phyloP scores from a whole-genome alignment of 306 rosid genomes.

The Cucumis cinereus region DNA sequence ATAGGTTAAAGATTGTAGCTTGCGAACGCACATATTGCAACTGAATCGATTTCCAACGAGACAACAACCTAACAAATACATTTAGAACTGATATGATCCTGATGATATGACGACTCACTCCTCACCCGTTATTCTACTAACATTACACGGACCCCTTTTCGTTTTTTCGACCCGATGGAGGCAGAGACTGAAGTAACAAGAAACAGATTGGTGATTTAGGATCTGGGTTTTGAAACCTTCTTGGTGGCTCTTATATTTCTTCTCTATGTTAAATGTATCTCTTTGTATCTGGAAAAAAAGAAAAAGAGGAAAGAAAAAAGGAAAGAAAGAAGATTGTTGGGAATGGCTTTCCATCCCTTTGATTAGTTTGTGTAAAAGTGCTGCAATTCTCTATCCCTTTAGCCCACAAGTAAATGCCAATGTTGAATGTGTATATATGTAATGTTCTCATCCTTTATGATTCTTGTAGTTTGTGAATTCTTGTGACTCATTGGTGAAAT shows the following conservation, averaged over 20 bases:
- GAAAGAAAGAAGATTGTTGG: conserved; percentile 17
- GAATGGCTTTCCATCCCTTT: conserved; percentile 34
- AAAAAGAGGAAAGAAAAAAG: not conserved
- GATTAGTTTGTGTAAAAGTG: conserved; percentile 63
- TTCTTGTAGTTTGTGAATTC: conserved; percentile 18
- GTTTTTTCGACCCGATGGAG: conserved; percentile 41
- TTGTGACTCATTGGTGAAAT: conserved; percentile 1
- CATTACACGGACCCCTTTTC: conserved; percentile 39
- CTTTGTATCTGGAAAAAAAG: conserved; percentile 30
- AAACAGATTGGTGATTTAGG: conserved; percentile 44
- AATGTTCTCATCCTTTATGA: conserved; percentile 51
- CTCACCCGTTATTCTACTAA: conserved; percentile 18
- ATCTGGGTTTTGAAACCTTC: conserved; percentile 38
- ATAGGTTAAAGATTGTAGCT: conserved; percentile 24
- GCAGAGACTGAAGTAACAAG: conserved; percentile 53
- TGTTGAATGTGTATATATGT: conserved; percentile 52
- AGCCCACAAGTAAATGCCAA: conserved; percentile 36
- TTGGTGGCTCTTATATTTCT: conserved; percentile 40
- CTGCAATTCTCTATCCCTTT: conserved; percentile 23
- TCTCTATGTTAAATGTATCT: conserved; percentile 27
- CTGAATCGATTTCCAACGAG: conserved; percentile 42
- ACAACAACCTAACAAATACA: conserved; percentile 26
- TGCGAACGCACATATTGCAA: conserved; percentile 16
- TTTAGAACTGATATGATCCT: conserved; percentile 14
- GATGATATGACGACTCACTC: conserved; percentile 8